Base-by-base conservation (phyloP, 2,329 filamentous ascomycete species). In the Gremmenia infestans region DNA sequence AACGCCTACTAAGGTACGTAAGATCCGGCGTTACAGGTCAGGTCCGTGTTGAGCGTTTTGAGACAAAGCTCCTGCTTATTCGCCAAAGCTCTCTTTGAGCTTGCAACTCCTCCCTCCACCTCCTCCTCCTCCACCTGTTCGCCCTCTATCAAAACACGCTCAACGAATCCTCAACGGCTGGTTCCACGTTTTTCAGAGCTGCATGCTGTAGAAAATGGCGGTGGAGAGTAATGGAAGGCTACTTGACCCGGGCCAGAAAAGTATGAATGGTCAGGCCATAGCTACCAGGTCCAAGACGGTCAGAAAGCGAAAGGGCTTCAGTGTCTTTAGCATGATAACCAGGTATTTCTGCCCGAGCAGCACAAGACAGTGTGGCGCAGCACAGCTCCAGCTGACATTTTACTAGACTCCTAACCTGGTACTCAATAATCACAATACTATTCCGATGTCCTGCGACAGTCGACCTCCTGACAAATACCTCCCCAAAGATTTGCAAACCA, bases 401-500 rank as follows among this genome's bases (percentile, higher is more conserved):
- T 39, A 51, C 37, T 60, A 93, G 93, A 67, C 72, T 97, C 46
- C 72, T 86, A 56, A 87, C 90, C 19, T 99, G 93, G 93, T 96
- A 94, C 71, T 81, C 86, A 37, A 85, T 97, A 61, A 72, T 91
- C 59, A 94, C 88, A 23, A 76, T 94, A 54, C 73, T 93, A 57
- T 88, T 99, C 71, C 83, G 87, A 59, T 99, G 93, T 71, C 93
- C 93, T 12, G 77, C 85, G 3, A 83, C 82, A 8, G 73, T 86
- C 58, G 81, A 86, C 28, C 79, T 83, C 25, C 82, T 94, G 67
- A 81, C 83, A 65, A 82, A 87, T 25, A 74, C 79, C 32, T 89
- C 90, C 1, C 89, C 92, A 0, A 80, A 76, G 61, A 81, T 97
- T 59, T 99, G 94, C 81, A 86, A 86, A 67, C 86, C 89, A 9